Base-by-base conservation (phyloP, 2,329 filamentous ascomycete species). In the Raffaelea albimanens region DNA sequence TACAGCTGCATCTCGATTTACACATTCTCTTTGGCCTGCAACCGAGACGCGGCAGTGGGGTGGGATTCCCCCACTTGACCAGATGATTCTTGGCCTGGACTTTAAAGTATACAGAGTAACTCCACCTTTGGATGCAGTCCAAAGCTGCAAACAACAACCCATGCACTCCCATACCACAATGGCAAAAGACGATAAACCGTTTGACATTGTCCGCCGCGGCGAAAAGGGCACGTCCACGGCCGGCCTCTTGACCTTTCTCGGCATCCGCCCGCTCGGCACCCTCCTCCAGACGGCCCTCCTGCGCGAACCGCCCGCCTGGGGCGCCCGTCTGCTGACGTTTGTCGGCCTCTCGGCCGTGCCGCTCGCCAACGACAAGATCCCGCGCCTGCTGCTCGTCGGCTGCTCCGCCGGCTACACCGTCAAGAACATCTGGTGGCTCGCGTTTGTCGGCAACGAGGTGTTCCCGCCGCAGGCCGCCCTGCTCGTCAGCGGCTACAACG, bases 371-470 rank as follows among this genome's bases (percentile, higher is more conserved):
- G n/a, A n/a, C n/a, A n/a, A n/a, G n/a, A n/a, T n/a, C 7, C 71
- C 74, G 53, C 65, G 71, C 22, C 61, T 71, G 9, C 63, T 78
- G 41, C 61, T 82, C 9, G 59, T 80, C 5, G 63, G 61, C 46
- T 78, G 82, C 73, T 65, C 72, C 20, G 62, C 68, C 39, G 78
- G 71, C 46, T 68, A 66, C 36, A 64, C 68, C 21, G 49, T 72
- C 23, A 82, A 82, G 63, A 78, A 82, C 50, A 70, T 73, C 55
- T 72, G 73, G 60, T 78, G 75, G 72, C 61, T 73, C 14, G 56
- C 66, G 2, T 55, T 54, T 22, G 59, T 77, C 2, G 70, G 67
- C 18, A 61, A 69, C 42, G 75, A 81, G 53, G 66, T 71, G 13
- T 73, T 82, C 61, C 63, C 64, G 1, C 61, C 69, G 0, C 20